These are phyloP conservation scores for Periglandula ipomoeae DNA, from an alignment of 2,329 filamentous ascomycete genomes.

Conservation along the genomic window DNA sequence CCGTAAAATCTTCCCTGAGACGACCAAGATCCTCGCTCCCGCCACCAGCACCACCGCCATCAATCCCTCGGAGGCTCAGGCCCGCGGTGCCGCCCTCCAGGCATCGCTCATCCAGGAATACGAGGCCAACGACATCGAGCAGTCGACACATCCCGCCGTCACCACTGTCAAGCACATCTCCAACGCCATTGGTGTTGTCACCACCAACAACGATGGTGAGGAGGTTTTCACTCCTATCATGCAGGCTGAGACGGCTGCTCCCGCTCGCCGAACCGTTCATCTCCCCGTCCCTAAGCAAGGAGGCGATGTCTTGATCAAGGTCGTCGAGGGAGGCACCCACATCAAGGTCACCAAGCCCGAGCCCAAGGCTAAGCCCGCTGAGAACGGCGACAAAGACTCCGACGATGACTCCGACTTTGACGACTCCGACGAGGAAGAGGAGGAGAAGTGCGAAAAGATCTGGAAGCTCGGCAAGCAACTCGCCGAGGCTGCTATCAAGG, in stretches of 20 bases:
- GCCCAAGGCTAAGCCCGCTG: slow-evolving; percentile 62
- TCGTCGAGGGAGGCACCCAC: slow-evolving; percentile 80
- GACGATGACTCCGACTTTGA: slow-evolving; percentile 55
- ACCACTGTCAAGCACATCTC: slow-evolving; percentile 87
- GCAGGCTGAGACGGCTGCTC: slow-evolving; percentile 77
- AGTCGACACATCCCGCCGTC: slow-evolving; percentile 90
- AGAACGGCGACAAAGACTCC: slow-evolving; percentile 50
- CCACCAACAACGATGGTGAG: slow-evolving; percentile 47
- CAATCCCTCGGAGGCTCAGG: slow-evolving; percentile 86
- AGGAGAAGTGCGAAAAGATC: slow-evolving; percentile 81
- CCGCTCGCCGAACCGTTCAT: slow-evolving; percentile 75
- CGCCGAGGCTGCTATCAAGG: slow-evolving; percentile 77
- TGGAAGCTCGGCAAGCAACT: slow-evolving; percentile 82
- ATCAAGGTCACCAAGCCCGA: slow-evolving; percentile 91
- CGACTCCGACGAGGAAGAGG: slow-evolving; percentile 66
- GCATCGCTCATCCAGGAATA: slow-evolving; percentile 92
- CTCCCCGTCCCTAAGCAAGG: slow-evolving; percentile 69
- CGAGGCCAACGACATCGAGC: slow-evolving; percentile 85
- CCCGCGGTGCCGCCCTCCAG: slow-evolving; percentile 89
- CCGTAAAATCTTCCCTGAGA: slow-evolving; percentile 68
- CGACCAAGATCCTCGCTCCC: slow-evolving; percentile 71
- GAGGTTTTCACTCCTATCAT: slow-evolving; percentile 75
- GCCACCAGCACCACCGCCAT: slow-evolving; percentile 68
- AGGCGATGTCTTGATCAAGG: slow-evolving; percentile 78
- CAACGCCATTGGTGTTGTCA: slow-evolving; percentile 80